Conservation (phyloP, 805 yeast genomes). For the Candida rishiriensis region DNA sequence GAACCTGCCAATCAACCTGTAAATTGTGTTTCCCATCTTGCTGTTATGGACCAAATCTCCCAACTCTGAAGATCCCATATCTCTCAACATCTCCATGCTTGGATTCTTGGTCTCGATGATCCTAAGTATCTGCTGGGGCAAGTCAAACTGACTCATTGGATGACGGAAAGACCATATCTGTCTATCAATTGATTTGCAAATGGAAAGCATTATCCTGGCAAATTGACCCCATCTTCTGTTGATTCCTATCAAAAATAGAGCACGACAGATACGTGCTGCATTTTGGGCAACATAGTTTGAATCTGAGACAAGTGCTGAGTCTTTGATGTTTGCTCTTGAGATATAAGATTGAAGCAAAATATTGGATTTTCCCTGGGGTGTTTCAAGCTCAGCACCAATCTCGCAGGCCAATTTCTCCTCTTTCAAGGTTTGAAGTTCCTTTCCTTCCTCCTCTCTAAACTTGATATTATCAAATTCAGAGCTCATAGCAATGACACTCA, state of each 20-base stretch:
- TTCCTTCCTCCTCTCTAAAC: conserved; percentile 80
- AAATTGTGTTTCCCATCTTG: conserved; percentile 63
- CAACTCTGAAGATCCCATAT: conserved; percentile 67
- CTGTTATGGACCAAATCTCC: conserved; percentile 88
- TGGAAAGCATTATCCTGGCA: conserved; percentile 65
- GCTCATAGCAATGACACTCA: conserved; percentile 86
- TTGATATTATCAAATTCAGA: conserved; percentile 90
- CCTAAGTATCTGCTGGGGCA: conserved; percentile 62
- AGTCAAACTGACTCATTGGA: conserved; percentile 82
- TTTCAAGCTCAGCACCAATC: conserved; percentile 68
- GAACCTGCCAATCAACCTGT: conserved; percentile 59
- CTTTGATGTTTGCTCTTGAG: conserved; percentile 66
- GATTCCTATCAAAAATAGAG: conserved; percentile 80
- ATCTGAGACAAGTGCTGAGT: conserved; percentile 82
- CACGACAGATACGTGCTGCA: conserved; percentile 88
- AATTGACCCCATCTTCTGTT: conserved; percentile 89
- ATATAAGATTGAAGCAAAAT: conserved; percentile 83
- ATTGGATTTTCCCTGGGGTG: conserved; percentile 83
- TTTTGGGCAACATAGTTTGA: conserved; percentile 93
- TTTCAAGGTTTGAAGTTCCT: conserved; percentile 60
- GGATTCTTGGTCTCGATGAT: conserved; percentile 62
- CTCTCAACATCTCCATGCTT: conserved; percentile 66
- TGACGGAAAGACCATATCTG: conserved; percentile 88
- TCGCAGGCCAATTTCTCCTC: conserved; percentile 73
- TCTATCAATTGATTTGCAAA: conserved; percentile 83